Evolutionary conservation across 768 basidiomycete genomes (phyloP).

Genomic region (Leccinum barrowsii): DNA sequence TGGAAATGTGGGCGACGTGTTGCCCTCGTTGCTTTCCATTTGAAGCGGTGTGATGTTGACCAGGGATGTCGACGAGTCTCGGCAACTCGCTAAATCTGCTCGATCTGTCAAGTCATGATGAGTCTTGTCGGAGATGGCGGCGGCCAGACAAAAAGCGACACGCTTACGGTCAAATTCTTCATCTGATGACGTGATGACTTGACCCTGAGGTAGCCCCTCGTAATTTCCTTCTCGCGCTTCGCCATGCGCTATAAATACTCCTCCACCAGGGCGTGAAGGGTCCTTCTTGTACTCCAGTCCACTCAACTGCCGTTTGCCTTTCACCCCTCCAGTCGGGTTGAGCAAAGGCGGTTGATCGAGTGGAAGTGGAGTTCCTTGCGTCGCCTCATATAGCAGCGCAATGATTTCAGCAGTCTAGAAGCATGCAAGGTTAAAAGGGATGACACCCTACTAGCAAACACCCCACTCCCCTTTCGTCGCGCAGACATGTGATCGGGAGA

Average conservation of each 20-base stretch:
- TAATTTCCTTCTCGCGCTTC: conserved; percentile 45
- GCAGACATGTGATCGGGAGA: conserved; percentile 94
- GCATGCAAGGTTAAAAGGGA: neutral
- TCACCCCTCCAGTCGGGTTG: conserved; percentile 77
- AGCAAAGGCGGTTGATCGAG: conserved; percentile 58
- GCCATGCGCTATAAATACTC: conserved; percentile 70
- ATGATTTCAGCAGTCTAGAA: conserved; percentile 88
- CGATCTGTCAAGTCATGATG: conserved; percentile 7
- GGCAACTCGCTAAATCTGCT: conserved; percentile 11
- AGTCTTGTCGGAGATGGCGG: neutral
- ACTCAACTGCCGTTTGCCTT: conserved; percentile 47
- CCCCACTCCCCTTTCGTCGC: conserved; percentile 69
- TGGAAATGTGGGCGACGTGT: conserved; percentile 24
- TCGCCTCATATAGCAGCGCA: conserved; percentile 86
- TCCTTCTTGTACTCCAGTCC: conserved; percentile 76
- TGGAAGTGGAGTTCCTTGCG: conserved; percentile 64
- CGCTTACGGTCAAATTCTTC: conserved; percentile 51
- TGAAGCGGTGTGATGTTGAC: conserved; percentile 56
- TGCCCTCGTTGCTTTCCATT: conserved; percentile 30
- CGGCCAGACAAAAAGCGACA: conserved; percentile 16
- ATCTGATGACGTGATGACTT: conserved; percentile 48
- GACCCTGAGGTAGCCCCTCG: conserved; percentile 53
- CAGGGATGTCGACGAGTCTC: conserved; percentile 36
- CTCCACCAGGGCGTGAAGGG: conserved; percentile 77
- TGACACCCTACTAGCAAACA: neutral